Conservation (phyloP, 208 protist species). For the Leishmania amazonensis region DNA sequence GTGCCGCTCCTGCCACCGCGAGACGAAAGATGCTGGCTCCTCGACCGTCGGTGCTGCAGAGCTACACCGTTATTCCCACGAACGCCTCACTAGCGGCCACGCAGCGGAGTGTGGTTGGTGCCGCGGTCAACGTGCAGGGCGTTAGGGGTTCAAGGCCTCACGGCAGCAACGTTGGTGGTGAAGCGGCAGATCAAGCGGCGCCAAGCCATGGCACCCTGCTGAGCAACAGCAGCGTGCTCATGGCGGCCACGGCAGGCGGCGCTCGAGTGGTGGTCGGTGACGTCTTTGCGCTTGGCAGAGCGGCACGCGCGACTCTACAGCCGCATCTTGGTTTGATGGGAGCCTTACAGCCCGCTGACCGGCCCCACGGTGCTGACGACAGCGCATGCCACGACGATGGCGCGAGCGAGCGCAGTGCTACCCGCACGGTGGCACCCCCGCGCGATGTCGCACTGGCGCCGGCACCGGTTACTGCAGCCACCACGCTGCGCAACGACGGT, state of each 20-base stretch:
- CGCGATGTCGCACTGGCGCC: not conserved
- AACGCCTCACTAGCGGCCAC: not conserved
- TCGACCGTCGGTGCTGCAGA: constrained; percentile 24
- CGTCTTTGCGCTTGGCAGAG: constrained; percentile 23
- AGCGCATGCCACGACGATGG: not conserved
- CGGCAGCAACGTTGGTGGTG: not conserved
- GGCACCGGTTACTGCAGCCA: not conserved
- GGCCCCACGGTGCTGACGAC: not conserved
- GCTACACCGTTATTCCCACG: constrained; percentile 19
- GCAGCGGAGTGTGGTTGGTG: not conserved
- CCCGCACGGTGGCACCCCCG: not conserved
- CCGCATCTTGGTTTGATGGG: not conserved
- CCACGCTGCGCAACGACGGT: not conserved
- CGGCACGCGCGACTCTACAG: not conserved
- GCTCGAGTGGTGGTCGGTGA: constrained; percentile 5
- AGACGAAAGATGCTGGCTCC: constrained; percentile 5
- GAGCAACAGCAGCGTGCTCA: constrained; percentile 8
- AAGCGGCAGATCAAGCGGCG: not conserved
- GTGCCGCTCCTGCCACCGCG: not conserved
- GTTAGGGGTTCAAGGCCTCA: not conserved
- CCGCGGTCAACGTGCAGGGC: not conserved
- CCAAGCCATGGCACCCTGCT: not conserved
- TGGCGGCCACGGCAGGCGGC: not conserved
- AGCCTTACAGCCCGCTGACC: not conserved
- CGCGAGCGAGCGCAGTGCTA: not conserved